Evolutionary conservation across 345 rosid species (phyloP).

Genomic region (Arabidopsis thaliana): TAIR10.1 NC_003070.9:1009001-1009500

Average conservation of each 20-base stretch:
- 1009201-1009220: neutral
- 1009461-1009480: too few relatives aligned
- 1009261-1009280: slow-evolving; percentile 43
- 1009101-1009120: slow-evolving; percentile 44
- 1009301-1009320: slow-evolving; percentile 32
- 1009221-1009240: slow-evolving; percentile 42
- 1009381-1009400: neutral
- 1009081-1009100: slow-evolving; percentile 21
- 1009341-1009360: slow-evolving; percentile 20
- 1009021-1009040: slow-evolving; percentile 44
- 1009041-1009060: neutral
- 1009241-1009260: slow-evolving; percentile 29
- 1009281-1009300: slow-evolving; percentile 26
- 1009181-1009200: slow-evolving; percentile 50
- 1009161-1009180: slow-evolving; percentile 46
- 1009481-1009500: too few relatives aligned
- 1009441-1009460: neutral
- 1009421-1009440: neutral
- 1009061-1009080: slow-evolving; percentile 13
- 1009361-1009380: neutral
- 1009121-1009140: slow-evolving; percentile 58
- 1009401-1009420: neutral
- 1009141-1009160: slow-evolving; percentile 57
- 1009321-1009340: slow-evolving; percentile 34
- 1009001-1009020: slow-evolving; percentile 62